Evolutionary conservation across 495 filamentous ascomycete species (phyloP), one percentile per base, ranked within the genome.

Genomic region (Sporormia fimetaria): DNA sequence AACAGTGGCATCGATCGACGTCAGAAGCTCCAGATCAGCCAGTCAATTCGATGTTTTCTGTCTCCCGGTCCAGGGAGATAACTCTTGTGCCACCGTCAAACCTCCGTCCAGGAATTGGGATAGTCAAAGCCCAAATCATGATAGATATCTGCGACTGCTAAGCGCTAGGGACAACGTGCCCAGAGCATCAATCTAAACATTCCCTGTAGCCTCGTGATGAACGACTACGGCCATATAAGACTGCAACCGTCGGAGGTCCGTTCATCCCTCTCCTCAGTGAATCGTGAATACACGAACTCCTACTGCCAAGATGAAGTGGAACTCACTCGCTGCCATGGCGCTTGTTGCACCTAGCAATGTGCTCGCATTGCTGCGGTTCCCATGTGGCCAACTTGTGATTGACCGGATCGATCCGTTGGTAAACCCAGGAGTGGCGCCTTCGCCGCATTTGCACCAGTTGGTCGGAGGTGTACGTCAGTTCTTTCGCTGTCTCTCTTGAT

Each of bases 371-470:
- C 29, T 45, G 4, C 42, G 42, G 9, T 45, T 45, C 18, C 24
- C 28, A 38, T 45, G 42, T 34, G 21, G 24, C 32, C 42, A 45
- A 21, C 34, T 45, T 2, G 42, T 45, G 2, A 21, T 37, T 3
- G 42, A 45, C 15, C 33, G 42, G 7, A 12, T 45, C 15, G 42
- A 45, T 22, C 42, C 42, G 7, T 22, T 45, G 14, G 42, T 45
- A 21, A 30, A 6, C 2, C 42, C 42, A 5, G 42, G 42, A 2
- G 3, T 21, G 24, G 16, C 17, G 11, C 42, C 42, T 11, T 45
- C 42, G n/a, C 33, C 42, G 12, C 42, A 45, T 32, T 22, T 45
- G 14, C 65, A 67, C 33, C 66, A 69, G 37, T 57, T 69, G 17
- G 62, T 66, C 7, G 63, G 63, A 17, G 63, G 63, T 8, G 30